Base-by-base conservation (phyloP, 306 rosid species). In the Pyrus pyrifolia region DNA sequence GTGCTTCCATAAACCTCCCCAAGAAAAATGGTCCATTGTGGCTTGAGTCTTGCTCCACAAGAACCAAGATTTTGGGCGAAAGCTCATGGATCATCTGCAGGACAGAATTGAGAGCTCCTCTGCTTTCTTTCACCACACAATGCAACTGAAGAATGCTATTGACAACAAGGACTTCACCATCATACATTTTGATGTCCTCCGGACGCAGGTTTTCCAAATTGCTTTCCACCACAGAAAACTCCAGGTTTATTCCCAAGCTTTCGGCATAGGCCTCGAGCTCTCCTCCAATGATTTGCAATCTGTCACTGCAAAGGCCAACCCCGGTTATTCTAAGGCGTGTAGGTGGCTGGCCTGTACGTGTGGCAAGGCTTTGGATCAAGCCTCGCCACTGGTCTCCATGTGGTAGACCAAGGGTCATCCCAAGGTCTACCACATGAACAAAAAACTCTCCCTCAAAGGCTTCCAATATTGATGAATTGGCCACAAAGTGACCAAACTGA, bases 11-110 rank as follows among this genome's bases (percentile, higher is more conserved):
- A 71, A 94, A 94, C 77, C 97, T 90, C 65, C 97, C 97, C 1
- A 94, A 90, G 30, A 94, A 94, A 76, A 94, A 94, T 0, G 98
- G 98, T n/a, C 96, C 98, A 71, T 94, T 90, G 63, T 94, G 98
- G 83, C 93, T 88, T 1, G 96, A 91, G 15, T 92, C 98, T 60
- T 92, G 98, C 81, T 94, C 97, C 11, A 87, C 90, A 73, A 94
- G 83, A 29, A 90, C 90, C 21, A 94, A 67, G 6, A 86, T 79
- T 68, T 88, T 91, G 0, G 97, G 97, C 0, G 87, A 85, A 9
- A 94, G 90, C 29, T 86, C 86, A 13, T 91, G 89, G 40, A 94
- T 72, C 89, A 87, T 89, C 33, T 87, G 93, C 22, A 91, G 82
- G 0, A 91, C 94, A 0, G 97, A 90, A 70, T 90, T 93, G 30